Evolutionary conservation across 108 stramenopile species (phyloP).

Genomic region (Nitzschia sp.): DNA sequence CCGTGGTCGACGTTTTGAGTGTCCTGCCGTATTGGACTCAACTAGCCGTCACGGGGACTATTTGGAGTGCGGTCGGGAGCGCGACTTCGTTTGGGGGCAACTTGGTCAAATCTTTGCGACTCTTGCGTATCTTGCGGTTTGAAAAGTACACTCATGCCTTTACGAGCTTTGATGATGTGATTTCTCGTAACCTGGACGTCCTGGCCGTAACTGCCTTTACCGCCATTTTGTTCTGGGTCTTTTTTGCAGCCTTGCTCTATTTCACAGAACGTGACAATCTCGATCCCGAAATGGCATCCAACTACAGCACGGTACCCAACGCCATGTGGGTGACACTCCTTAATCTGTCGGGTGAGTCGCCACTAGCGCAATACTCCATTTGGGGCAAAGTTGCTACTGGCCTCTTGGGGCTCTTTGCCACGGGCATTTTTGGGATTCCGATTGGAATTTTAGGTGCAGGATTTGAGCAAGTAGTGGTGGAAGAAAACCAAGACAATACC

Average conservation of each 20-base stretch:
- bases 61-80: constrained; percentile 28
- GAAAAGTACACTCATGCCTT: constrained; percentile 86
- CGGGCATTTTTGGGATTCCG: constrained; percentile 76
- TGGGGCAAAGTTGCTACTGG: constrained; percentile 80
- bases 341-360: constrained; percentile 88
- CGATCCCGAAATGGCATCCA: constrained; percentile 75
- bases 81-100: constrained; percentile 21
- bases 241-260: constrained; percentile 78
- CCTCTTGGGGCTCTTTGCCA: constrained; percentile 84
- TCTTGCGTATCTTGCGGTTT: constrained; percentile 80
- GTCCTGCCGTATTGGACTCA: constrained; percentile 79
- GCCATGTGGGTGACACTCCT: constrained; percentile 93
- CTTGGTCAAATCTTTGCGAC: constrained; percentile 52
- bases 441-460: constrained; percentile 90
- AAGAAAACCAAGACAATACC: constrained; percentile 65
- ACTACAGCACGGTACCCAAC: constrained; percentile 86
- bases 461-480: constrained; percentile 81
- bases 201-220: constrained; percentile 85
- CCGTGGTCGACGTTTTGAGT: constrained; percentile 76
- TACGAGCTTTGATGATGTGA: constrained; percentile 76
- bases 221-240: constrained; percentile 83
- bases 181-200: constrained; percentile 75
- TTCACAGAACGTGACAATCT: constrained; percentile 82
- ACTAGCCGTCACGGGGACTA: constrained; percentile 31
- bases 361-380: constrained; percentile 75